Evolutionary conservation across 208 protist genomes (phyloP).

Genomic region (Trichomonas tenax): DNA sequence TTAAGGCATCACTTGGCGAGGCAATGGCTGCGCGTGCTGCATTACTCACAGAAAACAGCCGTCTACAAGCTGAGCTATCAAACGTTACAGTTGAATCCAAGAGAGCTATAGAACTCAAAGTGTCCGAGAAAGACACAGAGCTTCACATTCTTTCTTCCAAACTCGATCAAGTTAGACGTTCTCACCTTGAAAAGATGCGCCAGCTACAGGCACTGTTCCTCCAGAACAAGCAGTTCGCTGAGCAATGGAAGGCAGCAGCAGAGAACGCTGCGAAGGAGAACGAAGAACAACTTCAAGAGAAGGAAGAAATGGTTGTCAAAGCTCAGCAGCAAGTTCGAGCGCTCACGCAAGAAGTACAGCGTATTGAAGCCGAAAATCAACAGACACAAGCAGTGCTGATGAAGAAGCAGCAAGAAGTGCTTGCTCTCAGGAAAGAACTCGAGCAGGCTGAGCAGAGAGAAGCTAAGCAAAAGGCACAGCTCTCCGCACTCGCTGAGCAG

Average conservation of each 20-base stretch:
- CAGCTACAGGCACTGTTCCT: not conserved
- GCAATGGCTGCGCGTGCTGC: not conserved
- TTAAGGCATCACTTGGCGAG: not conserved
- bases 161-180: not conserved
- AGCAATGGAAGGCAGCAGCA: not conserved
- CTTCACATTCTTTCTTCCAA: not conserved
- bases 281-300: not conserved
- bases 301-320: not conserved
- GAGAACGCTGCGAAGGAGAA: not conserved
- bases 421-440: not conserved
- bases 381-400: not conserved
- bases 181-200: not conserved
- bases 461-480: not conserved
- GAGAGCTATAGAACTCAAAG: not conserved
- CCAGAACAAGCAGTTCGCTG: not conserved
- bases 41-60: not conserved
- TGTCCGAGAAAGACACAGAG: not conserved
- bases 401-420: not conserved
- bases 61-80: not conserved
- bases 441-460: not conserved
- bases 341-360: not conserved
- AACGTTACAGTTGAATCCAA: not conserved
- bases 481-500: not conserved
- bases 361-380: not conserved
- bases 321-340: not conserved